Evolutionary conservation across 179 eudicot genomes (phyloP), one percentile per base, ranked within the genome.

Genomic region (Silene vulgaris): DNA sequence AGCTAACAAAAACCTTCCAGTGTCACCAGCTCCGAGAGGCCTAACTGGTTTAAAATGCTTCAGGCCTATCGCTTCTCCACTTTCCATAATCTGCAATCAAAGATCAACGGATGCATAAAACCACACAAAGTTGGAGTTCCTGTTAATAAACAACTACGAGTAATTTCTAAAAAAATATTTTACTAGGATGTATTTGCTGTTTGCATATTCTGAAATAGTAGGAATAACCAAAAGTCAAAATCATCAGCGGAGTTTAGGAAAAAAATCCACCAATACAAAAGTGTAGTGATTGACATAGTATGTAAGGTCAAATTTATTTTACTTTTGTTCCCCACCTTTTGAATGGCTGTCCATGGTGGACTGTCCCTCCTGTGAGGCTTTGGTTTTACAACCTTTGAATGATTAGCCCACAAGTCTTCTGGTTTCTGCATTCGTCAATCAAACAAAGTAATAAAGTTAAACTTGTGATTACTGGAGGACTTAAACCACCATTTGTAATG

Each of bases 21-120:
- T 93, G 81, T 96, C 99, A 72, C 99, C 98, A 77, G 96, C 87
- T 82, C 99, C 99, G 79, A 96, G 81, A 68, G 98, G 98, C 76
- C 79, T 91, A 20, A 96, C 80, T 52, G 98, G 98, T 84, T 74
- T 93, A 79, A 96, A 96, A 86, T 96, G 99, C 79, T 89, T 90
- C 86, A 96, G 82, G 62, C 91, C 91, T 83, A 96, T 76, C 65
- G 83, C 80, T 75, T 96, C 98, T 69, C 99, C 99, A 73, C 81
- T 75, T 45, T 92, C 91, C 2, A 79, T 71, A 81, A 92, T 82
- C 98, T 94, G 84, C 71, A 74, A 71, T 56, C 20, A 66, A 4
- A 77, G 62, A 43, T 11, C 45, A 17, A 54, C 40, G 0, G 29
- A 54, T 23, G 32, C 8, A 69, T 37, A 32, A 32, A 16, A 37